Evolutionary conservation across 495 filamentous ascomycete genomes (phyloP).

Genomic region (Penicillium coprophilum): DNA sequence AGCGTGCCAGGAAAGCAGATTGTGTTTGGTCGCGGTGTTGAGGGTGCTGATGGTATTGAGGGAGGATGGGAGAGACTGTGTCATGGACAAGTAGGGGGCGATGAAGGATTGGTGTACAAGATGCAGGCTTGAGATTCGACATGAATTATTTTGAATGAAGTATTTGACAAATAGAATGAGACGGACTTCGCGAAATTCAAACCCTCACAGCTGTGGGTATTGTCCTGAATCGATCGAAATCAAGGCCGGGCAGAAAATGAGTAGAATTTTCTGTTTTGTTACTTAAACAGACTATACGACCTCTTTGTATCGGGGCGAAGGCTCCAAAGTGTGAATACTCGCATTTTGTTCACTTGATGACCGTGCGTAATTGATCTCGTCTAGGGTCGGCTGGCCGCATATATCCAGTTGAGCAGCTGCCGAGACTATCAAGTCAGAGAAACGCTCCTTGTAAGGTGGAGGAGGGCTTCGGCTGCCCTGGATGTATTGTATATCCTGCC

Average conservation of each 20-base stretch:
- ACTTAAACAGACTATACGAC: background rate
- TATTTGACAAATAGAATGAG: background rate
- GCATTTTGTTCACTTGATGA: background rate
- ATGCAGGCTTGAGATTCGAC: background rate
- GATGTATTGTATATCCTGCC: constrained; percentile 10
- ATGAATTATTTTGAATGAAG: background rate
- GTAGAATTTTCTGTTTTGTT: no score
- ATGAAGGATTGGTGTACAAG: constrained; percentile 45
- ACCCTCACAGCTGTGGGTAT: background rate
- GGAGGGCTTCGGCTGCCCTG: constrained; percentile 10
- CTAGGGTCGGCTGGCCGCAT: background rate
- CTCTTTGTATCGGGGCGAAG: constrained; percentile 2
- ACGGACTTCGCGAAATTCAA: background rate
- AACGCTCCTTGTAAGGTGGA: constrained; percentile 20
- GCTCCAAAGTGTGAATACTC: background rate
- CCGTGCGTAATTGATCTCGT: background rate
- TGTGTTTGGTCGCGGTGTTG: constrained; percentile 45
- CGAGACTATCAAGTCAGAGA: background rate
- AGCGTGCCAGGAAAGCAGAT: constrained; percentile 36
- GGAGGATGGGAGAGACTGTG: constrained; percentile 47
- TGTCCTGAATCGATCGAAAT: background rate
- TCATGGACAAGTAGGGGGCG: constrained; percentile 37
- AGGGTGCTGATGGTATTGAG: constrained; percentile 33
- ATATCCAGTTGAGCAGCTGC: background rate
- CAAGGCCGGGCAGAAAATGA: background rate